phyloP scores from a whole-genome alignment of 768 basidiomycete species.

The Strobilomyces confusus region DNA sequence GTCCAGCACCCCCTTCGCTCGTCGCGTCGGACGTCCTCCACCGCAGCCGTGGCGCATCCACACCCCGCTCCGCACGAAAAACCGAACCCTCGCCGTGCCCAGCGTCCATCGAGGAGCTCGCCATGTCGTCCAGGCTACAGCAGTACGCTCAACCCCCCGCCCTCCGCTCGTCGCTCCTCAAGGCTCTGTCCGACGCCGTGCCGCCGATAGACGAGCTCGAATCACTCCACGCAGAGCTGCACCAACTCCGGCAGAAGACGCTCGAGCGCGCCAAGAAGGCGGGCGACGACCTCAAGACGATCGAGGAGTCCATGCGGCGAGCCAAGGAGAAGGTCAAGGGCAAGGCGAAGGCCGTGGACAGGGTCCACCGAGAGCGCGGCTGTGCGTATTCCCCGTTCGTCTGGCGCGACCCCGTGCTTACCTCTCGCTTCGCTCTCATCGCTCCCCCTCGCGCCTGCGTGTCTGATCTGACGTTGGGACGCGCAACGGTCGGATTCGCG shows the following conservation, averaged over 20 bases:
- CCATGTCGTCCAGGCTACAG: constrained; percentile 61
- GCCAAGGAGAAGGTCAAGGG: constrained; percentile 75
- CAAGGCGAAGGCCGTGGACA: constrained; percentile 67
- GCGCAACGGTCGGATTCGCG: constrained; percentile 9
- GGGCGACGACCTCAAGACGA: constrained; percentile 64
- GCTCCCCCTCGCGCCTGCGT: neutral
- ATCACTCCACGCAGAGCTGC: constrained; percentile 58
- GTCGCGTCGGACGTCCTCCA: constrained; percentile 15
- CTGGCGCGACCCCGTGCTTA: constrained; percentile 9
- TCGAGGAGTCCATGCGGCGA: constrained; percentile 72
- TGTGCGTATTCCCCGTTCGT: constrained; percentile 50
- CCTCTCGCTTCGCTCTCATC: constrained; percentile 19
- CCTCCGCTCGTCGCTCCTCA: constrained; percentile 59
- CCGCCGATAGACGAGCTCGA: constrained; percentile 75
- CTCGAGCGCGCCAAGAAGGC: constrained; percentile 71
- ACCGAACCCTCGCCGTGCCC: constrained; percentile 5
- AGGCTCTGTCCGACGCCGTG: constrained; percentile 58
- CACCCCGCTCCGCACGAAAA: constrained; percentile 11
- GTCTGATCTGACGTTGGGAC: constrained; percentile 4
- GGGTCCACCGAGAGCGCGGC: constrained; percentile 68
- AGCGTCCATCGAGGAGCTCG: constrained; percentile 20
- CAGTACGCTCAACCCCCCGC: constrained; percentile 45
- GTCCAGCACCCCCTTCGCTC: neutral
- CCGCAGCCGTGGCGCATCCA: constrained; percentile 4
- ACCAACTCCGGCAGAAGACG: constrained; percentile 46